Conservation (phyloP, 768 basidiomycete genomes). For the Coprinopsis sp. region DNA sequence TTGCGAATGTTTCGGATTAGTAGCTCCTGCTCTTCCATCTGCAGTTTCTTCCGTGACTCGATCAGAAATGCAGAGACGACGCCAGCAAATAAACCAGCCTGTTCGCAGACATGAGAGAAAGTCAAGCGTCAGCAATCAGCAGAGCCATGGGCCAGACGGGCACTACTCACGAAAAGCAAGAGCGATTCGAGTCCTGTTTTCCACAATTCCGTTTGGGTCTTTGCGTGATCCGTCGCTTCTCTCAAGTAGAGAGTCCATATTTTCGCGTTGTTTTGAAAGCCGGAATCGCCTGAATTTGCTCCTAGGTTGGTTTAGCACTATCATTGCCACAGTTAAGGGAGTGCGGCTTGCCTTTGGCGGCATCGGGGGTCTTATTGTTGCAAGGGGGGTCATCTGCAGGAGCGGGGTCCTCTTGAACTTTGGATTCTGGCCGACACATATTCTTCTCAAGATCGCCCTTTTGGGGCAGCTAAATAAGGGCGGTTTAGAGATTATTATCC, state of each 20-base stretch:
- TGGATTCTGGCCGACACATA: no score
- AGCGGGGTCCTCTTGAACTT: no score
- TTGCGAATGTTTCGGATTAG: constrained; percentile 7
- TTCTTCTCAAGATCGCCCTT: no score
- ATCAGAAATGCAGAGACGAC: constrained; percentile 17
- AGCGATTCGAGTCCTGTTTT: constrained; percentile 2
- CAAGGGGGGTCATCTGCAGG: no score
- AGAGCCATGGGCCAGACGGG: background rate
- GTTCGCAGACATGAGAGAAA: background rate
- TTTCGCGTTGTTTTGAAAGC: background rate
- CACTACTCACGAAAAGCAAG: background rate
- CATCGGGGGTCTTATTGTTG: no score
- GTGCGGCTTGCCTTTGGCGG: no score
- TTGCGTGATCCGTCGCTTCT: background rate
- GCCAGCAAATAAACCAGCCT: constrained; percentile 20
- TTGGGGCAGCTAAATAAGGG: no score
- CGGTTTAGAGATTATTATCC: no score
- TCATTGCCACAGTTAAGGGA: no score
- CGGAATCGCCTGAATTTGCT: no score
- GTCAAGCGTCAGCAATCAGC: background rate
- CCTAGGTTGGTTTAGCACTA: no score
- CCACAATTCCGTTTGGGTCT: background rate
- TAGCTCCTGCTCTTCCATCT: constrained; percentile 13
- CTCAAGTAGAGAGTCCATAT: constrained; percentile 3
- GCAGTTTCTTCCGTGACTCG: constrained; percentile 15